Percentiles rank a stretch among this genome's conserved stretches.
Evolutionary conservation across 257 asterid species (phyloP).

Genomic region (Scutellaria baicalensis): DNA sequence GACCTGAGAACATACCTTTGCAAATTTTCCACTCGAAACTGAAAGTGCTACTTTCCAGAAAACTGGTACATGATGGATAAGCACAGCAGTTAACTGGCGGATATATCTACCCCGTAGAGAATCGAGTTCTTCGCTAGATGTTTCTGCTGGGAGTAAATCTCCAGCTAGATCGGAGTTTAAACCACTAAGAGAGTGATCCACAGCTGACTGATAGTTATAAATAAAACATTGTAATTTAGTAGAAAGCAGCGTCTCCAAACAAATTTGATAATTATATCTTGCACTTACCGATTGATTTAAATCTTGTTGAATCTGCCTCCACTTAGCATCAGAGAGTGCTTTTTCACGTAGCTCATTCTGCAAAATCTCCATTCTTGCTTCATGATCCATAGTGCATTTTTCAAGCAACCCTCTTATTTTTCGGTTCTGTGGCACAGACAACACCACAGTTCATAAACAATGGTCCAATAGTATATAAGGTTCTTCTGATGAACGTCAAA

Average conservation of each 20-base stretch:
- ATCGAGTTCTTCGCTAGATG: constrained; percentile 63
- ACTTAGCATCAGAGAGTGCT: constrained; percentile 83
- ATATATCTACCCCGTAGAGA: constrained; percentile 80
- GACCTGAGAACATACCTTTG: constrained; percentile 49
- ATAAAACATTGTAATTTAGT: constrained; percentile 10
- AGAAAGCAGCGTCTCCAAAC: constrained; percentile 8
- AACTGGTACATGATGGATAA: constrained; percentile 79
- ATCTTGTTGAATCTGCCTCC: constrained; percentile 95
- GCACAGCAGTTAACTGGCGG: constrained; percentile 80
- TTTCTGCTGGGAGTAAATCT: constrained; percentile 39
- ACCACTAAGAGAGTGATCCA: constrained; percentile 36
- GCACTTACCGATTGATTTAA: constrained; percentile 65
- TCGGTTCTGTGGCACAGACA: constrained; percentile 62
- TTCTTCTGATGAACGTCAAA: not conserved
- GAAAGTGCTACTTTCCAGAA: constrained; percentile 97
- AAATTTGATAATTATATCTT: constrained; percentile 3
- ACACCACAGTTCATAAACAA: constrained; percentile 15
- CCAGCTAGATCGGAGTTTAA: constrained; percentile 34
- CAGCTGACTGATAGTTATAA: constrained; percentile 46
- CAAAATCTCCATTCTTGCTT: constrained; percentile 72
- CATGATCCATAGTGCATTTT: constrained; percentile 84
- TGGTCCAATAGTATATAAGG: not conserved
- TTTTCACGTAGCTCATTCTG: constrained; percentile 71
- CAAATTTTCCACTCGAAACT: constrained; percentile 90
- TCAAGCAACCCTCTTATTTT: constrained; percentile 92